These are phyloP conservation scores for Globisporangium cystogenes DNA, from an alignment of 352 stramenopile species.

Conservation along the genomic window DNA sequence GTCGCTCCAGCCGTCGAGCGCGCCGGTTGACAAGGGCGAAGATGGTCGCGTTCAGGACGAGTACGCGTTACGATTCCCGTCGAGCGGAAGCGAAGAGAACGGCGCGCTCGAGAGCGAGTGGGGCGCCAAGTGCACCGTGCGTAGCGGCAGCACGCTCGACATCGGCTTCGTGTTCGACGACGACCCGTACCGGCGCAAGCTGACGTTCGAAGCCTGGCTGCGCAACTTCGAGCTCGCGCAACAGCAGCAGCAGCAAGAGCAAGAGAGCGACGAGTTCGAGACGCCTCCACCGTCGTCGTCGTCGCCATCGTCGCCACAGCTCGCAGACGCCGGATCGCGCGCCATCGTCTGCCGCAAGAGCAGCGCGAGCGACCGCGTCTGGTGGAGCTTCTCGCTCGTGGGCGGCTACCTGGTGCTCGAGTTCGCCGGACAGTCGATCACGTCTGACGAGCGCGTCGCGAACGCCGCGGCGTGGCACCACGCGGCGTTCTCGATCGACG, in stretches of 20 bases:
- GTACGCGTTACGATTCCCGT: conserved; percentile 57
- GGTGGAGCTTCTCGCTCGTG: conserved; percentile 43
- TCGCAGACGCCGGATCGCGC: conserved; percentile 9
- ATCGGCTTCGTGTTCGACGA: conserved; percentile 69
- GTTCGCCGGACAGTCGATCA: conserved; percentile 38
- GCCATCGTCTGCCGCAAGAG: conserved; percentile 11
- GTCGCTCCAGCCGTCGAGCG: conserved; percentile 43
- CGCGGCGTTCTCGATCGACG: conserved; percentile 63
- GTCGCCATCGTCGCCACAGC: neutral
- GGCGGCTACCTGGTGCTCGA: conserved; percentile 39
- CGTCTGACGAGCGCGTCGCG: conserved; percentile 34
- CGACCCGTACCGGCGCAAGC: conserved; percentile 71
- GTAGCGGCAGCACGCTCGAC: conserved; percentile 56
- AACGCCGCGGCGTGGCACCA: conserved; percentile 51
- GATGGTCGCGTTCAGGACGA: conserved; percentile 62
- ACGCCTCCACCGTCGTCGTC: neutral
- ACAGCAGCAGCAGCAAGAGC: conserved; percentile 26
- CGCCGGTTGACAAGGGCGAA: conserved; percentile 71
- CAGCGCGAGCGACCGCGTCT: conserved; percentile 12
- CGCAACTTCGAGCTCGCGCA: conserved; percentile 42
- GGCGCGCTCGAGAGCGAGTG: conserved; percentile 17
- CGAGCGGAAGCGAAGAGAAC: conserved; percentile 3
- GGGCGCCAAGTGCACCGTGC: conserved; percentile 45
- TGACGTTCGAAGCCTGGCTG: conserved; percentile 76
- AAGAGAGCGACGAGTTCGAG: conserved; percentile 12